These are phyloP conservation scores for Apiospora marii DNA, from an alignment of 2,329 filamentous ascomycete genomes.

Conservation along the genomic window DNA sequence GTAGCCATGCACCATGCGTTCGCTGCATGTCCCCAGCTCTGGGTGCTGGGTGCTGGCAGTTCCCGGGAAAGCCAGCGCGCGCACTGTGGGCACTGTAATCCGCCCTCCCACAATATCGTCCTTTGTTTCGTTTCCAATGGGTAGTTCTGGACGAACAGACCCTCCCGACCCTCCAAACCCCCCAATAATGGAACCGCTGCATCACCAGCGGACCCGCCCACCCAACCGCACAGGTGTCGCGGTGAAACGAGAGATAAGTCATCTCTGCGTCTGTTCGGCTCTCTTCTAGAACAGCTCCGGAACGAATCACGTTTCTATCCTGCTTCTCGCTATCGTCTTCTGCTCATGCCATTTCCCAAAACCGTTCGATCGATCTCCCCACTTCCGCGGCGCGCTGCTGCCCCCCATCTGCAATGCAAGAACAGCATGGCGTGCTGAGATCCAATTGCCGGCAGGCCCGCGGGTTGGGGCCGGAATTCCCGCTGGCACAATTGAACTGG, in stretches of 20 bases:
- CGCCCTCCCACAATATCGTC: background rate
- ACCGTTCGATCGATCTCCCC: constrained; percentile 15
- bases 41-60: constrained; percentile 3
- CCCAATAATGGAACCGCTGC: background rate
- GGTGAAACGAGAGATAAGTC: background rate
- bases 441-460: background rate
- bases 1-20: background rate
- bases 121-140: constrained; percentile 10
- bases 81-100: background rate
- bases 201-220: background rate
- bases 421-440: background rate
- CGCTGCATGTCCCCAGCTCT: background rate
- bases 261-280: background rate
- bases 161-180: background rate
- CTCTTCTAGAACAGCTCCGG: constrained; percentile 14
- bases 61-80: background rate
- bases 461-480: background rate
- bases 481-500: background rate
- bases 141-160: background rate
- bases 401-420: background rate
- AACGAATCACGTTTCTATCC: constrained; percentile 2
- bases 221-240: background rate
- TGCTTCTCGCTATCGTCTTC: background rate
- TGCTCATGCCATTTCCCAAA: background rate
- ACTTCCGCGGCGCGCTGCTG: background rate